phyloP scores from a whole-genome alignment of 441 rosid genomes.

The Aleurites moluccanus region DNA sequence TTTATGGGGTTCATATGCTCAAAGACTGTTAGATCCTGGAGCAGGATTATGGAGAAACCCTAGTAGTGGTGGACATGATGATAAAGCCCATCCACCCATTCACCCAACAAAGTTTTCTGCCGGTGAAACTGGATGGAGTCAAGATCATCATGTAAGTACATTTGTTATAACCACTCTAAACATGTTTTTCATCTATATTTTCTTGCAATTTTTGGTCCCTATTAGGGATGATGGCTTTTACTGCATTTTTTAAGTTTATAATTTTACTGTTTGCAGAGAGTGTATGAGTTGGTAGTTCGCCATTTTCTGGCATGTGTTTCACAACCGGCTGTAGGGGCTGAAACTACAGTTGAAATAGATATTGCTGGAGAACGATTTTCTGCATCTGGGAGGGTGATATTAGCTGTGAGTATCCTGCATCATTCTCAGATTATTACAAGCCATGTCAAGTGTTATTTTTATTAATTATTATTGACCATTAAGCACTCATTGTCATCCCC shows the following conservation, averaged over 20 bases:
- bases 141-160: conserved; percentile 76
- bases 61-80: conserved; percentile 91
- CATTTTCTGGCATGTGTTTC: conserved; percentile 98
- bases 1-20: conserved; percentile 90
- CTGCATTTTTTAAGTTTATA: conserved; percentile 18
- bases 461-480: conserved; percentile 7
- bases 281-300: conserved; percentile 93
- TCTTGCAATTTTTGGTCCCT: conserved; percentile 17
- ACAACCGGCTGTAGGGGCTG: conserved; percentile 95
- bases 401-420: conserved; percentile 62
- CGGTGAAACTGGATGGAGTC: conserved; percentile 85
- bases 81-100: conserved; percentile 98
- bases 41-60: conserved; percentile 93
- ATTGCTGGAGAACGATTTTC: conserved; percentile 88
- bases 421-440: conserved; percentile 10
- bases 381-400: conserved; percentile 85
- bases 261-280: conserved; percentile 49
- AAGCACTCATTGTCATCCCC: not conserved
- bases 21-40: conserved; percentile 67
- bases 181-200: conserved; percentile 3
- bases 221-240: not conserved
- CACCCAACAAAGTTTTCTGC: conserved; percentile 93
- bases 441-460: not conserved
- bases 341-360: conserved; percentile 89
- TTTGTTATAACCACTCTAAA: not conserved